A percentile compares a stretch with the other conserved stretches of the same genome.
Evolutionary conservation across 257 asterid genomes (phyloP).

Genomic region (Misopates orontium): DNA sequence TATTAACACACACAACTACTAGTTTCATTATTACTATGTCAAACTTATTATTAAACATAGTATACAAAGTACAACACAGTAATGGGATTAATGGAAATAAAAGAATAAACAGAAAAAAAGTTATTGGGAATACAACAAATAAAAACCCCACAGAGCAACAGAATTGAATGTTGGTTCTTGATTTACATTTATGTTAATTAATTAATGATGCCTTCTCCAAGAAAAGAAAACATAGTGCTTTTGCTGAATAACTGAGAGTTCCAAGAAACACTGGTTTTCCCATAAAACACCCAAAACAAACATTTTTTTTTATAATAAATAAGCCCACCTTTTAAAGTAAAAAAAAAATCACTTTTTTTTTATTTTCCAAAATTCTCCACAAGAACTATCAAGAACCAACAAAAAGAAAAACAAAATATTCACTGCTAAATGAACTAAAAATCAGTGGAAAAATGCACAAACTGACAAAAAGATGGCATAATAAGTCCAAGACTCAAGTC

Average conservation of each 20-base stretch:
- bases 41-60: neutral
- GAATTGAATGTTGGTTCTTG: neutral
- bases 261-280: slow-evolving; percentile 50
- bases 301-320: neutral
- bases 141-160: slow-evolving; percentile 31
- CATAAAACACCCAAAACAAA: slow-evolving; percentile 29
- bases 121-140: slow-evolving; percentile 4
- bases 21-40: too few relatives aligned
- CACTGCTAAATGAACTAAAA: neutral
- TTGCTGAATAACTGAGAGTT: slow-evolving; percentile 30
- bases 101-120: slow-evolving; percentile 23
- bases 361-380: too few relatives aligned
- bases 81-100: neutral
- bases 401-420: too few relatives aligned
- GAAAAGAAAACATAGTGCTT: slow-evolving; percentile 42
- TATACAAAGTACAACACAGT: neutral
- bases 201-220: slow-evolving; percentile 27
- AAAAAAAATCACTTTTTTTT: too few relatives aligned
- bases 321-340: neutral
- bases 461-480: too few relatives aligned
- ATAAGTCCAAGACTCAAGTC: too few relatives aligned
- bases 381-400: too few relatives aligned
- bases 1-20: neutral
- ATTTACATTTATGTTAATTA: slow-evolving; percentile 15
- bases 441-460: slow-evolving; percentile 3